These are phyloP conservation scores for Phylloporus sp. DNA, from an alignment of 768 basidiomycete genomes.

Conservation along the genomic window DNA sequence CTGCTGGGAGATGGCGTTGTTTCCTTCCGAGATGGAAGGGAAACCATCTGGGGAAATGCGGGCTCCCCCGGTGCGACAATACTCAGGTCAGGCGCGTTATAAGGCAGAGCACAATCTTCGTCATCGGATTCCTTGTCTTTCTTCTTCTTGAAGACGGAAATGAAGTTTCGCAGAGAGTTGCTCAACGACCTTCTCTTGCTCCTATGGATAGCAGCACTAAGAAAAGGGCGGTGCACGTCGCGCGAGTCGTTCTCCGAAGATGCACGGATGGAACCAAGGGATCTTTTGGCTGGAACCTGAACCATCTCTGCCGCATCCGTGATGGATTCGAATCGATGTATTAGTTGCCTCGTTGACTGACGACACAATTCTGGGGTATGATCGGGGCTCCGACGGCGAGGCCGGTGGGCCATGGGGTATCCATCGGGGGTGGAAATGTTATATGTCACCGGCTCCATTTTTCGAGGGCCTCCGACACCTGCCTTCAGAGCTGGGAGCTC, in stretches of 20 bases:
- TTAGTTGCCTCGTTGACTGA: constrained; percentile 48
- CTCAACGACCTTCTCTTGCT: constrained; percentile 50
- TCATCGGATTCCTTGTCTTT: constrained; percentile 29
- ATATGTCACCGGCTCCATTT: constrained; percentile 4
- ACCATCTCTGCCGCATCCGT: constrained; percentile 9
- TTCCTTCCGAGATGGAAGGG: constrained; percentile 1
- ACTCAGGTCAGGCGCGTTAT: constrained; percentile 7
- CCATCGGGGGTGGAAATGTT: not conserved
- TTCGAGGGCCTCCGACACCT: constrained; percentile 19
- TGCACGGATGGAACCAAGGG: constrained; percentile 9
- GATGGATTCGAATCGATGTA: constrained; percentile 50
- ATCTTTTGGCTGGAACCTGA: constrained; percentile 7
- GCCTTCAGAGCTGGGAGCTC: constrained; percentile 9
- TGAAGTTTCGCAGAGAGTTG: constrained; percentile 57
- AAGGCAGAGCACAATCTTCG: constrained; percentile 11
- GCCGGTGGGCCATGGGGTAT: not conserved
- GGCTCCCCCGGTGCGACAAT: not conserved
- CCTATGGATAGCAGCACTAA: constrained; percentile 26
- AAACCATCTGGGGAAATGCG: not conserved
- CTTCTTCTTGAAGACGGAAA: constrained; percentile 57
- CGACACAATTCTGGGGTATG: constrained; percentile 20
- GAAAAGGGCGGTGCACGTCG: constrained; percentile 14
- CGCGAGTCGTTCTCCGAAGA: constrained; percentile 14
- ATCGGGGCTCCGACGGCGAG: not conserved
- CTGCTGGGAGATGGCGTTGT: not conserved